A percentile compares a stretch with the other conserved stretches of the same genome.
phyloP scores from a whole-genome alignment of 306 rosid genomes.

The Cajanus cajan region DNA sequence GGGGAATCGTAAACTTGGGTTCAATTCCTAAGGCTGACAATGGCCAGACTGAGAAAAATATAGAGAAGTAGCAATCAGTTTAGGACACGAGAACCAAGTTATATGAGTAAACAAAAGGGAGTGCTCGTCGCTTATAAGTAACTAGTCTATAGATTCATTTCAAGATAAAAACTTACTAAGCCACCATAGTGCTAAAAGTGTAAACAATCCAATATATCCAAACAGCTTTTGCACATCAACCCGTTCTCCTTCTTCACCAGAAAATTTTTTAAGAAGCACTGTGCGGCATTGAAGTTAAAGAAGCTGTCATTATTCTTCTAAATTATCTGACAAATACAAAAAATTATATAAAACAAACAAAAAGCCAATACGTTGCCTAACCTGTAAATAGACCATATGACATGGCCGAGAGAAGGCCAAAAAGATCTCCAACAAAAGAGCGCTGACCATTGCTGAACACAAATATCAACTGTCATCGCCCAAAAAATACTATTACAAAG shows the following conservation, averaged over 20 bases:
- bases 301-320: conserved; percentile 14
- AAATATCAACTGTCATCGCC: conserved; percentile 50
- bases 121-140: not conserved
- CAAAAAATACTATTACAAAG: conserved; percentile 40
- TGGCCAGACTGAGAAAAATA: conserved; percentile 74
- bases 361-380: conserved; percentile 31
- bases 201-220: conserved; percentile 93
- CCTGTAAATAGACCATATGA: conserved; percentile 92
- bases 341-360: not conserved
- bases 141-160: conserved; percentile 17
- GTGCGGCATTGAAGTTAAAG: conserved; percentile 36
- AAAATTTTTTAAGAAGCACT: conserved; percentile 86
- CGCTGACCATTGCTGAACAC: conserved; percentile 75
- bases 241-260: conserved; percentile 90
- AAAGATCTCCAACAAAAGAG: conserved; percentile 80
- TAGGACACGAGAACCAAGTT: not conserved
- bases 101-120: conserved; percentile 12
- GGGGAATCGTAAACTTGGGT: conserved; percentile 88
- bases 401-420: conserved; percentile 93
- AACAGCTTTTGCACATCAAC: conserved; percentile 94
- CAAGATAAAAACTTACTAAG: conserved; percentile 54
- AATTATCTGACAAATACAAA: not conserved
- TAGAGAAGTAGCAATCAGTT: not conserved
- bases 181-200: conserved; percentile 92
- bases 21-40: conserved; percentile 91